A percentile compares a stretch with the other conserved stretches of the same genome.
These are phyloP conservation scores for Astragalus glycyphyllos DNA, from an alignment of 306 rosid species.

Conservation along the genomic window DNA sequence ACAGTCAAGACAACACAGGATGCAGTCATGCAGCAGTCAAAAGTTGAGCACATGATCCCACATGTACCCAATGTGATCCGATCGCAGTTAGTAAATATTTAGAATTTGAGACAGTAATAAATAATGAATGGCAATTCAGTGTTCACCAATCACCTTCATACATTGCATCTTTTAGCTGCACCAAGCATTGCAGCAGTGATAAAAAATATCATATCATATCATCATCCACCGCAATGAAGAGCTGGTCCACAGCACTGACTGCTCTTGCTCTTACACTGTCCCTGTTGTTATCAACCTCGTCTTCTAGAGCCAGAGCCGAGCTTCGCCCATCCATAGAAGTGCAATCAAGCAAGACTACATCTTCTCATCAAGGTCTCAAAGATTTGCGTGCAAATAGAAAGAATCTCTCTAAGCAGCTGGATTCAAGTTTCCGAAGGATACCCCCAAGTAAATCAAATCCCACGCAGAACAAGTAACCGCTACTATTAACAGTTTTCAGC, in stretches of 20 bases:
- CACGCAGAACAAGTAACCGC: conserved; percentile 69
- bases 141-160: conserved; percentile 29
- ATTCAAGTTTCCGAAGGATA: conserved; percentile 59
- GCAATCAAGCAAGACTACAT: conserved; percentile 44
- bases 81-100: conserved; percentile 53
- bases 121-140: conserved; percentile 38
- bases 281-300: conserved; percentile 43
- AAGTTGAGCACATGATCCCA: conserved; percentile 68
- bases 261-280: conserved; percentile 55
- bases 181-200: conserved; percentile 19
- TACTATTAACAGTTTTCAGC: conserved; percentile 37
- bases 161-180: conserved; percentile 39
- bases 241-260: conserved; percentile 59
- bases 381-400: conserved; percentile 49
- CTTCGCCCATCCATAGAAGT: conserved; percentile 39
- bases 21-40: conserved; percentile 39
- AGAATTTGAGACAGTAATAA: conserved; percentile 36
- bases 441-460: conserved; percentile 74
- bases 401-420: conserved; percentile 52
- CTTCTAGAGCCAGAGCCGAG: conserved; percentile 40
- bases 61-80: conserved; percentile 62
- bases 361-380: conserved; percentile 46
- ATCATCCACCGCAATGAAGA: conserved; percentile 50
- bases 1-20: conserved; percentile 34
- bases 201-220: conserved; percentile 12